A percentile compares a stretch with the other conserved stretches of the same genome.
Evolutionary conservation across 345 rosid species (phyloP).

Genomic region (Eucalyptus marginata): DNA sequence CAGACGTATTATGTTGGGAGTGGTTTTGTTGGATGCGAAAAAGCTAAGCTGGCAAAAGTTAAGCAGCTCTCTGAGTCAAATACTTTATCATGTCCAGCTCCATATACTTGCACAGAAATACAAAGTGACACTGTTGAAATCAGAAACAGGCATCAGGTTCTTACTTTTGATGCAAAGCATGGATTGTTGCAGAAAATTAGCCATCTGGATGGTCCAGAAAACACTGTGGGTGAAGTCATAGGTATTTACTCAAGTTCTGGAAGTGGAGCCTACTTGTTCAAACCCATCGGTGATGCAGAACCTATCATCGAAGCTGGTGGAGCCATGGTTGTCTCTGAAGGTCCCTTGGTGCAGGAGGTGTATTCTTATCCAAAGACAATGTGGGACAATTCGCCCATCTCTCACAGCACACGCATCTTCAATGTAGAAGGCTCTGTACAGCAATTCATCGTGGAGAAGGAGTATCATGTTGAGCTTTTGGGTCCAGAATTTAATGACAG

Average conservation of each 20-base stretch:
- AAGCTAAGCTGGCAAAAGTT: slow-evolving; percentile 54
- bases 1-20: slow-evolving; percentile 75
- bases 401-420: slow-evolving; percentile 70
- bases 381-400: slow-evolving; percentile 62
- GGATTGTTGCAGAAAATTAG: slow-evolving; percentile 65
- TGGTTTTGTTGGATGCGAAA: slow-evolving; percentile 76
- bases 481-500: slow-evolving; percentile 54
- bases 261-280: slow-evolving; percentile 92
- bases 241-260: slow-evolving; percentile 60
- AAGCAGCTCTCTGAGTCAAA: slow-evolving; percentile 33
- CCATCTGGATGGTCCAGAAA: slow-evolving; percentile 30
- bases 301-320: slow-evolving; percentile 57
- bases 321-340: slow-evolving; percentile 53
- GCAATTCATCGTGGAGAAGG: slow-evolving; percentile 63
- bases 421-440: slow-evolving; percentile 48
- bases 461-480: slow-evolving; percentile 89
- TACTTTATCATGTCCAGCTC: slow-evolving; percentile 58
- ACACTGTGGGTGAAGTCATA: slow-evolving; percentile 60
- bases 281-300: slow-evolving; percentile 67
- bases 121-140: slow-evolving; percentile 51
- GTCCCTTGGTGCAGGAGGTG: slow-evolving; percentile 72
- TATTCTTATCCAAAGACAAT: slow-evolving; percentile 72
- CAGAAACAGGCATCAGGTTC: slow-evolving; percentile 54
- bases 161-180: slow-evolving; percentile 45
- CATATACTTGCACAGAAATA: slow-evolving; percentile 63